Evolutionary conservation across 1,284 basidiomycete genomes (phyloP), one percentile per base, ranked within the genome.

Genomic region (Cryptococcus sp.): DNA sequence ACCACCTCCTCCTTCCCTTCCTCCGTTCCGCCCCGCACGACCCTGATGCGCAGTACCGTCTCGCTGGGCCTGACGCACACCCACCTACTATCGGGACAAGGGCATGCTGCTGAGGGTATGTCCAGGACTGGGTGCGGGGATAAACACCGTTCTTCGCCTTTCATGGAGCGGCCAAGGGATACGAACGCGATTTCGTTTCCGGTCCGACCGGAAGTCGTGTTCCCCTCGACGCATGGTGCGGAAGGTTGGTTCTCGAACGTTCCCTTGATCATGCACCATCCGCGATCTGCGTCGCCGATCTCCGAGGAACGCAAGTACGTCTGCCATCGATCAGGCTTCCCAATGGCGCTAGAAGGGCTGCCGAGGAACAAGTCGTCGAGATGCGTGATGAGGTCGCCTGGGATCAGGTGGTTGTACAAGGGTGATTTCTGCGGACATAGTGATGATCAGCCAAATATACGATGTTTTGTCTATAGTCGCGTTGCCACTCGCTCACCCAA

Each of bases 311-410:
- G 22, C 20, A 77, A 66, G 45, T 76, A 77, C 7, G 53, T 47
- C 2, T 35, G 42, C 75, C 75, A 77, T 5, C 47, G 47, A 39
- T 72, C 72, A 2, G 53, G 54, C 5, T 38, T 38, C 5, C 31
- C 19, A 23, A 42, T 41, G 11, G 55, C 38, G 22, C 16, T 19
- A 42, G 46, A 16, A 7, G 47, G 22, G 5, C 64, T 64, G 8
- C 66, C 68, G 27, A 74, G 38, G 39, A 64, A 63, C 13, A 66
- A 39, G 46, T 76, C 75, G 53, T 77, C 72, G 20, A 77, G 53
- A 54, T 76, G 72, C 3, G 72, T 73, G 27, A 77, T 64, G 7
- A 74, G 42, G 23, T 72, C 66, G 3, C 73, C 75, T 3, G 65
- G 56, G 3, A 46, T 10, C 2, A 77, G 47, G 48, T 72, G 67